Conservation (phyloP, 2,329 filamentous ascomycete species). For the Periconia sp. region DNA sequence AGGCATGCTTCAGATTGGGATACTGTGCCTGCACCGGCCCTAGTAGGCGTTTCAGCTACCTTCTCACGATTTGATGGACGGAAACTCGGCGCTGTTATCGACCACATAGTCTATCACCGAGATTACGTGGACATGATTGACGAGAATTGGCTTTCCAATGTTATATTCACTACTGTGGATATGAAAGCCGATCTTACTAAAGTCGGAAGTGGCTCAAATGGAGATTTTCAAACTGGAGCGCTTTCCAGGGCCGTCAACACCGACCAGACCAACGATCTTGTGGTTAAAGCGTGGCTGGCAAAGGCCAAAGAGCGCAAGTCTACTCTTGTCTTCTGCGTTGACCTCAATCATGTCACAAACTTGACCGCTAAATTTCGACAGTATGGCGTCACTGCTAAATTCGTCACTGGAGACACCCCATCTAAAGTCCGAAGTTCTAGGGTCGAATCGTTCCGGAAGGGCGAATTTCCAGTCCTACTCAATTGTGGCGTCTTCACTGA, state of each 20-base stretch:
- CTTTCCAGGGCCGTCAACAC: conserved; percentile 87
- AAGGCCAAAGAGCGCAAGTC: conserved; percentile 77
- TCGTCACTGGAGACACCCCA: conserved; percentile 82
- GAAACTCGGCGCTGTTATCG: conserved; percentile 81
- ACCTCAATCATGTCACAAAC: conserved; percentile 78
- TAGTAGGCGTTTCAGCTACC: conserved; percentile 90
- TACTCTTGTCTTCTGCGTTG: conserved; percentile 93
- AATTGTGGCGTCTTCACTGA: conserved; percentile 98
- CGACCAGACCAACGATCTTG: conserved; percentile 77
- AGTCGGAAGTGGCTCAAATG: conserved; percentile 68
- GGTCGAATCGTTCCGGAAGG: conserved; percentile 76
- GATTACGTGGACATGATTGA: conserved; percentile 82
- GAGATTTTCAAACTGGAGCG: conserved; percentile 81
- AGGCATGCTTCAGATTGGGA: conserved; percentile 52
- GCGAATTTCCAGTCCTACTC: conserved; percentile 83
- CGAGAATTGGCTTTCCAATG: conserved; percentile 88
- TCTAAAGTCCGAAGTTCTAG: conserved; percentile 70
- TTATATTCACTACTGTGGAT: conserved; percentile 92
- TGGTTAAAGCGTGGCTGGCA: conserved; percentile 83
- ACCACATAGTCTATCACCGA: conserved; percentile 93
- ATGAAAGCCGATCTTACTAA: conserved; percentile 79
- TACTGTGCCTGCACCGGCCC: conserved; percentile 48
- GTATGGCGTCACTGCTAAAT: conserved; percentile 81
- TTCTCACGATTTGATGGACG: conserved; percentile 83
- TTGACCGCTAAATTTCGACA: conserved; percentile 78